Base-by-base conservation (phyloP, 2,329 filamentous ascomycete genomes). In the Alternaria viburni region DNA sequence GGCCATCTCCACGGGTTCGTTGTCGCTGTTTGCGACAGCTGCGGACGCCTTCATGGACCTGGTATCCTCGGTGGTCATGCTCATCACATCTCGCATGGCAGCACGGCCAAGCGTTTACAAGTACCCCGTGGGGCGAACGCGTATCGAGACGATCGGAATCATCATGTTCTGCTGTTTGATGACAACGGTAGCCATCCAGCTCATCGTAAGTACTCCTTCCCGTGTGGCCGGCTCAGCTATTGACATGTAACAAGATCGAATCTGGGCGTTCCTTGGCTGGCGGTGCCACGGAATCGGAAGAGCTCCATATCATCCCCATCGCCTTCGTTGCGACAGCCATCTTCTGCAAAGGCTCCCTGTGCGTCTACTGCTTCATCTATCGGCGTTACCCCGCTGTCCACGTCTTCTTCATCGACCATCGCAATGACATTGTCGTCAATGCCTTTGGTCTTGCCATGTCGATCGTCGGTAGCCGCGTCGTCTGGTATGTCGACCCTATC, bases 41-140 rank as follows among this genome's bases (percentile, higher is more conserved):
- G 87, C 88, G 47, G 88, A 90, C 79, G 88, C 88, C 6, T 88
- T 89, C 75, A 87, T 90, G 85, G 88, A 90, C 71, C 84, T 90
- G 41, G 86, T 90, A 11, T 89, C 87, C 30, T 90, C 88, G 1
- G 83, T 85, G 45, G 87, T 90, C 52, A 89, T 90, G 83, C 83
- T 89, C 64, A 79, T 86, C 62, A 90, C 88, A 0, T 88, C 87
- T 5, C 84, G 83, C 25, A 76, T 90, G 78, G 87, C 88, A n/a
- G 82, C 83, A 21, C 82, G 85, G 59, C 86, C 88, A 44, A 89
- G 87, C 71, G 80, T 88, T 7, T 87, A 88, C 77, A 88, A 88
- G 73, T 90, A 87, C 68, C 88, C 88, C 17, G 87, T 90, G 25
- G 88, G 87, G 45, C 85, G 88, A 8, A 89, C 84, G 5, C 83